phyloP scores from a whole-genome alignment of 1,284 basidiomycete species.

The Marasmius sp. region DNA sequence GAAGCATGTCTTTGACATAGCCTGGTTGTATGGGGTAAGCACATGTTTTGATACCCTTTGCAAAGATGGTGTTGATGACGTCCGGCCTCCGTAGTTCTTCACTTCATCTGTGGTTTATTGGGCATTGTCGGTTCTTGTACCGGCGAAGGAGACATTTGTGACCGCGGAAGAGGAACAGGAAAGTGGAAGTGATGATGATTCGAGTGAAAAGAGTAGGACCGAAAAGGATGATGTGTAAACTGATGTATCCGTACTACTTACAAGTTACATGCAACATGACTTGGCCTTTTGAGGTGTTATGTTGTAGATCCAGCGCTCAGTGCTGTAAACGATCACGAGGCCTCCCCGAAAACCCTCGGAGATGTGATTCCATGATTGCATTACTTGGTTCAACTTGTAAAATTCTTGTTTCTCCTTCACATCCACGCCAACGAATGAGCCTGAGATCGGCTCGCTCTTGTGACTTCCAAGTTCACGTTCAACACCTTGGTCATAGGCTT shows the following conservation, averaged over 20 bases:
- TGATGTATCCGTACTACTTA: not conserved
- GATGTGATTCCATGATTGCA: no score
- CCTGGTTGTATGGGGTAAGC: slow-evolving; percentile 70
- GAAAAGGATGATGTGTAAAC: not conserved
- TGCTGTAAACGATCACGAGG: no score
- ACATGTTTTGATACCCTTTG: not conserved
- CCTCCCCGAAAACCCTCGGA: no score
- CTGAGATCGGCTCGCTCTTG: no score
- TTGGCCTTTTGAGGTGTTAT: no score
- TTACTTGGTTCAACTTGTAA: no score
- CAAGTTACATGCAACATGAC: no score
- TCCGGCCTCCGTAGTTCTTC: slow-evolving; percentile 25
- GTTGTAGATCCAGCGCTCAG: no score
- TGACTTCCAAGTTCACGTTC: no score
- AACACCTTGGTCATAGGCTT: no score
- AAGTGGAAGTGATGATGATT: not conserved
- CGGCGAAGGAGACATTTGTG: slow-evolving; percentile 59
- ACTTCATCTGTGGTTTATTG: slow-evolving; percentile 43
- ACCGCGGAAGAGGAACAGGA: not conserved
- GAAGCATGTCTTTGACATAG: slow-evolving; percentile 59
- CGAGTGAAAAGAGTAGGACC: not conserved
- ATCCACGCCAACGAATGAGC: no score
- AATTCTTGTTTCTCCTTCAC: no score
- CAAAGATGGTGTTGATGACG: not conserved
- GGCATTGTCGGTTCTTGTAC: slow-evolving; percentile 51